Conservation (phyloP, 352 stramenopile genomes). For the Pythium brassicae region DNA sequence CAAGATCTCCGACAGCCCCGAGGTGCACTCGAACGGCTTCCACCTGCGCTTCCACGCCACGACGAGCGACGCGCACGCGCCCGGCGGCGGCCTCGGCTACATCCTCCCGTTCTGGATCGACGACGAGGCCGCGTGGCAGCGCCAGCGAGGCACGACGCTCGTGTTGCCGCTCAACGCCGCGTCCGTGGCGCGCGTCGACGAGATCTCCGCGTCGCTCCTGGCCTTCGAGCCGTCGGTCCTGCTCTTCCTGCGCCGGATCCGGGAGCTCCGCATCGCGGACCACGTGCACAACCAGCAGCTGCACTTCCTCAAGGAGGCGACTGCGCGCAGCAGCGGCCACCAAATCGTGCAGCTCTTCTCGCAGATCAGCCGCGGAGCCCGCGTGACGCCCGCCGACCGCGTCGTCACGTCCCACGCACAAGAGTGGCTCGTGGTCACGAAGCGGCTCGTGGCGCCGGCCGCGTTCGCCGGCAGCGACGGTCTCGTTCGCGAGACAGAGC, state of each 20-base stretch:
- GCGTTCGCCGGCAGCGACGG: constrained; percentile 13
- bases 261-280: constrained; percentile 55
- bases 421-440: constrained; percentile 62
- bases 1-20: constrained; percentile 74
- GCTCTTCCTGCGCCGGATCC: constrained; percentile 74
- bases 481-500: constrained; percentile 31
- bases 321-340: constrained; percentile 5
- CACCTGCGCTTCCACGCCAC: constrained; percentile 79
- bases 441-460: constrained; percentile 21
- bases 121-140: constrained; percentile 34
- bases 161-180: constrained; percentile 66
- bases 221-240: constrained; percentile 72
- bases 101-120: constrained; percentile 81
- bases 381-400: too few relatives aligned
- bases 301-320: constrained; percentile 41
- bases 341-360: constrained; percentile 39
- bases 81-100: constrained; percentile 54
- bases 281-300: constrained; percentile 22
- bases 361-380: constrained; percentile 12
- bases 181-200: constrained; percentile 32
- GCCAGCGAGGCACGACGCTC: constrained; percentile 54
- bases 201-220: constrained; percentile 64
- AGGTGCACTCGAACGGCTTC: constrained; percentile 88
- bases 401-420: constrained; percentile 23
- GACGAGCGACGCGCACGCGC: constrained; percentile 32